Base-by-base conservation (phyloP, 495 filamentous ascomycete species). In the Tetracladium setigerum region DNA sequence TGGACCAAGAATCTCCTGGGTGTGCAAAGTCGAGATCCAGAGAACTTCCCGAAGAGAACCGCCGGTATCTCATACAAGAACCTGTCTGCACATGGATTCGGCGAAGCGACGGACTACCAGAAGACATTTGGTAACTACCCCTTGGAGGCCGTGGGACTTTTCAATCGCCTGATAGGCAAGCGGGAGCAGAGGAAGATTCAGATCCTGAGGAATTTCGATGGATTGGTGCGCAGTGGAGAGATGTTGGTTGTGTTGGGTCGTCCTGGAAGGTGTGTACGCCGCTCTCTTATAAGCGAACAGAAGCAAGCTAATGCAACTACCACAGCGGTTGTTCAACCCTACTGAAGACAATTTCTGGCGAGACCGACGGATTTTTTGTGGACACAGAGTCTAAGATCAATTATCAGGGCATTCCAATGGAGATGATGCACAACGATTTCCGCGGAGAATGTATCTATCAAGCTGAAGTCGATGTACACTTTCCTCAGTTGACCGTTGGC, bases 371-470 rank as follows among this genome's bases (percentile, higher is more conserved):
- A 40, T 78, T 88, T 36, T 81, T 70, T 53, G 64, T 87, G 13
- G 82, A 81, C 38, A 62, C 78, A 30, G 62, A 73, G 19, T 73
- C 81, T 0, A 73, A 84, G 41, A 80, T 89, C 49, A 86, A 90
- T 61, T 89, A 89, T 52, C 82, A 89, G 57, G 85, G 77, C 11
- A 72, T 81, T 58, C 60, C 70, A 1, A 65, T 72, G 53, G 66
- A 81, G 60, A 71, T 70, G 19, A 84, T 87, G 81, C 63, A 62
- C 19, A 79, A 81, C 47, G 71, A 80, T 16, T 87, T 87, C 50
- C 79, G 83, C 32, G 87, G 87, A 44, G 85, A 90, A 63, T 82
- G 78, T 57, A 87, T 90, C 57, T 89, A 89, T 59, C 84, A 82
- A 35, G 83, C 85, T 27, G 87, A 90, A 62, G 76, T 78, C 12